Conservation (phyloP, 2,329 filamentous ascomycete genomes). For the Thielaviopsis musarum region DNA sequence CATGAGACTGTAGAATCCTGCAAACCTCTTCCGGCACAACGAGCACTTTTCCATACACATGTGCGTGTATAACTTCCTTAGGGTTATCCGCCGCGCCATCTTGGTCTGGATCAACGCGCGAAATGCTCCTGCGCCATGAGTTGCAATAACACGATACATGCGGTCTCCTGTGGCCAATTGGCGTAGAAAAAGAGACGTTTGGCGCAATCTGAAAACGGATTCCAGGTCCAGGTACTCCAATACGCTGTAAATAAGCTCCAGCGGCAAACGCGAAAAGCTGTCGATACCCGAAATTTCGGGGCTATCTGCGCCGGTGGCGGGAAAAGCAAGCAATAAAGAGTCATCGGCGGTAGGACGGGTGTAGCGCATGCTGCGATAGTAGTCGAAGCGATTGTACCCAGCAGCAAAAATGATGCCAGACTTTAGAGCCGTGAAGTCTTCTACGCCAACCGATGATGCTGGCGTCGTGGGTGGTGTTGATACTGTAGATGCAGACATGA, state of each 20-base stretch:
- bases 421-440: background rate
- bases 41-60: background rate
- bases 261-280: background rate
- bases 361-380: background rate
- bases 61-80: background rate
- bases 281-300: background rate
- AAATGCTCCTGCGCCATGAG: background rate
- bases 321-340: background rate
- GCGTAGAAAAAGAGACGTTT: slow-evolving; percentile 1
- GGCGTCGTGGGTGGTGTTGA: background rate
- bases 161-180: background rate
- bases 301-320: background rate
- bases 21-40: slow-evolving; percentile 1
- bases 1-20: slow-evolving; percentile 1
- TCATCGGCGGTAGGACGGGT: background rate
- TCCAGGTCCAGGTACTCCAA: background rate
- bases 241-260: background rate
- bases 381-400: background rate
- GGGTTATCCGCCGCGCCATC: background rate
- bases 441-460: background rate
- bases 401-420: background rate
- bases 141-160: background rate
- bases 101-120: background rate
- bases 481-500: background rate
- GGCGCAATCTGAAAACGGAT: slow-evolving; percentile 1